Evolutionary conservation across 2,329 filamentous ascomycete species (phyloP).

Genomic region (Gyromitra esculenta): DNA sequence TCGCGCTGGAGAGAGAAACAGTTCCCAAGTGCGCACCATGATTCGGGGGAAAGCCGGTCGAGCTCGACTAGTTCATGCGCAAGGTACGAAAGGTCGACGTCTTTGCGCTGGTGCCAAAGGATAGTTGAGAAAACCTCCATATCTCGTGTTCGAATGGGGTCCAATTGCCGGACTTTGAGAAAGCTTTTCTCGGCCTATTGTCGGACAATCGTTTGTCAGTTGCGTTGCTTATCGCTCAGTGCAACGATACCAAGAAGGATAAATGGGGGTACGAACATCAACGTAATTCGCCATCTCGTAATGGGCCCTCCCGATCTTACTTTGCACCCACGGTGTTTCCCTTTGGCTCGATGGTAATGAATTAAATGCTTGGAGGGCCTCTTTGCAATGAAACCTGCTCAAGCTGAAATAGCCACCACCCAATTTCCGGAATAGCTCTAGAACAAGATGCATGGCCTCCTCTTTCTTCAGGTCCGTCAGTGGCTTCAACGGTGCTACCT

Average conservation of each 20-base stretch:
- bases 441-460: constrained; percentile 77
- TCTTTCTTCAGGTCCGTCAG: constrained; percentile 72
- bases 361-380: constrained; percentile 78
- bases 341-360: constrained; percentile 77
- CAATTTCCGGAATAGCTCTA: constrained; percentile 84
- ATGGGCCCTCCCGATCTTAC: constrained; percentile 87
- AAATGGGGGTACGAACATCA: constrained; percentile 63
- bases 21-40: constrained; percentile 95
- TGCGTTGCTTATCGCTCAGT: constrained; percentile 15
- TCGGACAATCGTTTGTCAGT: constrained; percentile 18
- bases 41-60: constrained; percentile 88
- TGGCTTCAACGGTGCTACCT: constrained; percentile 62
- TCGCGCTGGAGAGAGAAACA: constrained; percentile 92
- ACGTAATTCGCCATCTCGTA: constrained; percentile 89
- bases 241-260: not conserved
- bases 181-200: constrained; percentile 80
- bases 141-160: constrained; percentile 85
- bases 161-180: constrained; percentile 77
- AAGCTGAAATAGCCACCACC: constrained; percentile 81
- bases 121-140: constrained; percentile 99
- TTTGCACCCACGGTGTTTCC: constrained; percentile 91
- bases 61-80: constrained; percentile 89
- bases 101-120: constrained; percentile 97
- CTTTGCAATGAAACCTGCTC: constrained; percentile 79
- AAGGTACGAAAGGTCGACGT: constrained; percentile 89